These are phyloP conservation scores for Ceriops tagal DNA, from an alignment of 345 rosid genomes.

Conservation along the genomic window DNA sequence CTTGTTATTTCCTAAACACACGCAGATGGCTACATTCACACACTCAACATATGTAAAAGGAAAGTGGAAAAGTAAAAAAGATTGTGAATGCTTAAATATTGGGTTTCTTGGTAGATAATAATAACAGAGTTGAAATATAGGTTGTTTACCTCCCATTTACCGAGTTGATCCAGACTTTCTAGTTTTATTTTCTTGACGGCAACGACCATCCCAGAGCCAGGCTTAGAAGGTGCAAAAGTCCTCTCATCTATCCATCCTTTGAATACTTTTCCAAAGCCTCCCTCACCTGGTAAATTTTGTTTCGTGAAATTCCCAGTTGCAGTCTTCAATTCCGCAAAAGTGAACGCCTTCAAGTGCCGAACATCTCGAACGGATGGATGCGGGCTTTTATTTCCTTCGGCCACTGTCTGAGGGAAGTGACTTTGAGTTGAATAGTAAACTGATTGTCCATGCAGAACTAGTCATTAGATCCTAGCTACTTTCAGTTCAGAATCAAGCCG, in stretches of 20 bases:
- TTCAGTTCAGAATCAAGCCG: conserved; percentile 24
- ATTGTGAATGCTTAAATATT: no score
- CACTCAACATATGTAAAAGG: no score
- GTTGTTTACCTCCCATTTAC: conserved; percentile 62
- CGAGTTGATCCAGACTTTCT: conserved; percentile 58
- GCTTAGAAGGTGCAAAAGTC: conserved; percentile 53
- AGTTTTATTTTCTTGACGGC: conserved; percentile 71
- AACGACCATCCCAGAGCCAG: conserved; percentile 57
- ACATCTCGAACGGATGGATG: conserved; percentile 23
- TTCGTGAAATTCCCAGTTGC: conserved; percentile 59
- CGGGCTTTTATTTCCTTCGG: conserved; percentile 26
- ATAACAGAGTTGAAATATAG: no score
- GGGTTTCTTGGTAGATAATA: no score
- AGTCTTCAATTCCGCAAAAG: conserved; percentile 50
- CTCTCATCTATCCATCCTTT: conserved; percentile 77
- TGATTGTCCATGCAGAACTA: no score
- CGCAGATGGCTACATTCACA: no score
- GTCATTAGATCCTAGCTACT: conserved; percentile 5
- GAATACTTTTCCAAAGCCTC: conserved; percentile 76
- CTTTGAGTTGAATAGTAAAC: conserved; percentile 31
- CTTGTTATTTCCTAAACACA: no score
- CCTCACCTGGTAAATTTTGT: conserved; percentile 68
- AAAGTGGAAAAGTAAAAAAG: not conserved
- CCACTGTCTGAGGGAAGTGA: conserved; percentile 32
- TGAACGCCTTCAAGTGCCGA: conserved; percentile 48